Percentiles rank a stretch among this genome's conserved stretches.
phyloP scores from a whole-genome alignment of 108 stramenopile genomes.

The Schizochytrium sp. region DNA sequence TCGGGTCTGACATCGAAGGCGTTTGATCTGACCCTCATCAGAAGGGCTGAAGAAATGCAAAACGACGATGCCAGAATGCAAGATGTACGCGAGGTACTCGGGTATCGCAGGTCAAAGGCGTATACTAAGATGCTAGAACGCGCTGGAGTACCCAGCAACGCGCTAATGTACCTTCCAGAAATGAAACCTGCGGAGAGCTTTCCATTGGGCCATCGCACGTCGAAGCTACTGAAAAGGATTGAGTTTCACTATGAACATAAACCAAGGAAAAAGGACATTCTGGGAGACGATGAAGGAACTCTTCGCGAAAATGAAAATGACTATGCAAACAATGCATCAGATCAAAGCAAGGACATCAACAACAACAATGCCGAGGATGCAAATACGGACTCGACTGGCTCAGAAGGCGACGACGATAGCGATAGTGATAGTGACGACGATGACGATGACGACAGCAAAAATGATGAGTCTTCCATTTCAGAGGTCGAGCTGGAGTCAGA shows the following conservation, averaged over 20 bases:
- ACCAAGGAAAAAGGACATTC: not conserved
- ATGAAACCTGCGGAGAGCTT: not conserved
- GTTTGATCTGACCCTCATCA: not conserved
- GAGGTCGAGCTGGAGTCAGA: not conserved
- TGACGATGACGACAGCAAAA: not conserved
- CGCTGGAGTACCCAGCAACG: not conserved
- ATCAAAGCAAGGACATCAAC: not conserved
- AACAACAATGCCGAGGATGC: not conserved
- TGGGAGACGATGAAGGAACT: not conserved
- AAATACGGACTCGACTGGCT: too few species aligned
- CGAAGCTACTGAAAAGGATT: not conserved
- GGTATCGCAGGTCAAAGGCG: not conserved
- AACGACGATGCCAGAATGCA: not conserved
- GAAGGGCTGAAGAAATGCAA: not conserved
- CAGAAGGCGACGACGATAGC: too few species aligned
- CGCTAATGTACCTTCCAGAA: not conserved
- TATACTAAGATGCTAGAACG: not conserved
- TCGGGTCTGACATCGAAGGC: not conserved
- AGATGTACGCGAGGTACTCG: not conserved
- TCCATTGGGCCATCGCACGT: not conserved
- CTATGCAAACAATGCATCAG: not conserved
- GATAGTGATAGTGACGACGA: not conserved
- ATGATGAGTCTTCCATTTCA: not conserved
- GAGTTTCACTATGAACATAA: slow-evolving; percentile 10
- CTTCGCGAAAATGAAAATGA: not conserved